Base-by-base conservation (phyloP, 768 basidiomycete genomes). In the Lactifluus subvellereus region DNA sequence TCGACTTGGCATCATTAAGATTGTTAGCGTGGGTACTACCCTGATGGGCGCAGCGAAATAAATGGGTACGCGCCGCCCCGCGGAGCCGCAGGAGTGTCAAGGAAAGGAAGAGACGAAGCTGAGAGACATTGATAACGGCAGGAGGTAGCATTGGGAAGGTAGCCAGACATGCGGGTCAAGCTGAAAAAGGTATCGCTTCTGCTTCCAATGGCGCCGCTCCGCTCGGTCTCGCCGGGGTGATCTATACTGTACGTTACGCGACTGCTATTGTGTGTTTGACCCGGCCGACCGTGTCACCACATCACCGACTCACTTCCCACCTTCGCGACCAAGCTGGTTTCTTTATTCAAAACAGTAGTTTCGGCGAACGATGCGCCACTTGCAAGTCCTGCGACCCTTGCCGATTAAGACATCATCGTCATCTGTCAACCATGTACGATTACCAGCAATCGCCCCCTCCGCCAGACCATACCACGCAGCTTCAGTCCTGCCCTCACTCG, bases 401-500 rank as follows among this genome's bases (percentile, higher is more conserved):
- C 6, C 30, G 27, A 33, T 30, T n/a, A 27, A 32, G 8, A 13
- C 43, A 6, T 40, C 47, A 27, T 47, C 38, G 5, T 43, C 32
- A 14, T n/a, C 49, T n/a, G 16, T 38, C 50, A 52, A 48, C 43
- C 35, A n/a, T 32, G 42, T 4, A 11, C 30, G 7, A 43, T 45
- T 22, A 14, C n/a, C 20, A 22, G 11, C 27, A 22, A 11, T 6
- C 30, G 27, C 20, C 20, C 16, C 33, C 4, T 9, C 37, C 0
- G 32, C 53, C 30, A 32, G 53, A 35, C 22, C 69, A 47, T 89
- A 89, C 71, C 87, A 91, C 81, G 81, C 86, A 16, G 82, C 87
- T 1, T 42, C 62, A 18, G 82, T 89, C 14, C 79, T 94, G 22
- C 88, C 91, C 0, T 88, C 88, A 9, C 74, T 84, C 48, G 70